Base-by-base conservation (phyloP, 805 yeast species). In the Wilhelminamyces savonicus region DNA sequence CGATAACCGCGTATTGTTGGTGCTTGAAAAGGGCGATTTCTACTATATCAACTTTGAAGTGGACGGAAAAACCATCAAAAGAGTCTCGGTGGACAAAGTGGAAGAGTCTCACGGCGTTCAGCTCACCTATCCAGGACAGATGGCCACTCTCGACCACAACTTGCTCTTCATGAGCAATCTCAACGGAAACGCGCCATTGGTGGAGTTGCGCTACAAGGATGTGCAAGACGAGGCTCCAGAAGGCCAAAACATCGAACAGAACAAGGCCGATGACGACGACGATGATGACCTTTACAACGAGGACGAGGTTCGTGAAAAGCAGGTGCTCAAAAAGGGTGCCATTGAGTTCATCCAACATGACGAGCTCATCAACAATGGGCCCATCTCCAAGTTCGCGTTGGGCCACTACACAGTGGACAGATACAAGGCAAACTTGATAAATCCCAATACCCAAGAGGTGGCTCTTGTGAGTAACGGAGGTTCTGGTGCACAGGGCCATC, bases 401-500 rank as follows among this genome's bases (percentile, higher is more conserved):
- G 95, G 88, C 0, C 64, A 66, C 28, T 62, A 71, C 16, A 69
- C 82, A 0, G 64, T 73, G 1, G 77, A 74, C 12, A 59, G 60
- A 26, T 69, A 65, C 32, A 60, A 72, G 8, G 72, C 78, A 32
- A 84, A 86, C 26, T 62, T 82, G 17, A 60, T 72, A 1, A 82
- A 82, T 47, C 90, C 94, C 2, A 79, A 77, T 38, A 62, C 53
- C 37, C 64, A 71, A 27, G 92, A 82, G 44, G 59, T 71, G 12
- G 81, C 85, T 5, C 70, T 86, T 3, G 70, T 85, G 5, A 75
- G 81, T 0, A 70, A 85, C 3, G 71, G 82, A 0, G 95, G 96
- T 1, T 64, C 76, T 11, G 76, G 69, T 7, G 41, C 50, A 1
- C 64, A 70, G 5, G 73, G 82, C 9, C 65, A 71, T 13, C 37